Evolutionary conservation across 164 flowering plant genomes (phyloP), one percentile per base, ranked within the genome.

Genomic region (Vitis labrusca): DNA sequence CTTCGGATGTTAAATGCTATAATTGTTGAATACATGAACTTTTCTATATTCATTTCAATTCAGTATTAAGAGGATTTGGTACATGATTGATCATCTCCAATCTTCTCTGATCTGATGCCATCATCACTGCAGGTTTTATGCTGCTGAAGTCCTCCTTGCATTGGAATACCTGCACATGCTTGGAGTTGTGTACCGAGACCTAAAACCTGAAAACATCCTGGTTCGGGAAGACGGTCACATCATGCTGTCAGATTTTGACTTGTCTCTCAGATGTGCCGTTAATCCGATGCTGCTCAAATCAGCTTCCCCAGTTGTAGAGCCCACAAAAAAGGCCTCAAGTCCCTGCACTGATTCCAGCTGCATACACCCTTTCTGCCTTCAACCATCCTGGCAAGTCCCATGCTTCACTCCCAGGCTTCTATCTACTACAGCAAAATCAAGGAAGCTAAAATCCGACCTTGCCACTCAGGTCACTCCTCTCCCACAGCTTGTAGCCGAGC

Each of bases 151-250:
- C 65, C 89, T 93, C 19, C 88, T 91, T 58, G 96, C 97, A 2
- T 71, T 93, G 69, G 98, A 93, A 77, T 93, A 93, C 82, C 78
- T 93, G 59, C 98, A 93, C 80, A 90, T 93, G 97, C 91, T 90
- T 50, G 98, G 98, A 60, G 89, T 93, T 47, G 91, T 93, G n/a
- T 91, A 93, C 73, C 82, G 98, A 64, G 98, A 93, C 76, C 74
- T 93, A 16, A 93, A 89, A 70, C 98, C 98, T 10, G 98, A 93
- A 84, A 93, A 93, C 74, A 74, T 93, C 64, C 83, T 93, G 50
- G 91, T 93, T 61, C 79, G 98, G 73, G 94, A 89, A 80, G 95
- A 93, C 71, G 98, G 98, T 13, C 98, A 93, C 71, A 87, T 93
- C 69, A 93, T 93, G 97, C 95, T 91, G 60, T 64, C 98, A 15